Conservation (phyloP, 176 grass and related monocot genomes). For the Paspalum notatum region DNA sequence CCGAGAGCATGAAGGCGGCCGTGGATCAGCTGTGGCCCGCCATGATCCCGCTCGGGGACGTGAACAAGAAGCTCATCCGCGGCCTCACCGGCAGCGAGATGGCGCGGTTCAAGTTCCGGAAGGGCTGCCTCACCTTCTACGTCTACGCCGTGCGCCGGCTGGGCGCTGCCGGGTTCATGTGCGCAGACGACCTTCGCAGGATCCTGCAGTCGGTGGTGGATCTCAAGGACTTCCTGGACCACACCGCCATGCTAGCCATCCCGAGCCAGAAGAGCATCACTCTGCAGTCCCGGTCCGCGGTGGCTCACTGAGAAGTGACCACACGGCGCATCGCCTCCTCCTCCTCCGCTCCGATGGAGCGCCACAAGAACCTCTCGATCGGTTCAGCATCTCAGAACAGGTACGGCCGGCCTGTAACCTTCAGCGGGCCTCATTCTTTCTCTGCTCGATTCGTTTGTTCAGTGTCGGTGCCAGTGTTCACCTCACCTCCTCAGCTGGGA, state of each 20-base stretch:
- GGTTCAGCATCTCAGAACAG: conserved; percentile 28
- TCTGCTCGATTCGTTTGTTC: conserved; percentile 47
- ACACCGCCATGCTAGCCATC: conserved; percentile 94
- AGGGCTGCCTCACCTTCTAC: conserved; percentile 97
- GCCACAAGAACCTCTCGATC: background rate
- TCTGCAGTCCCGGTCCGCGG: conserved; percentile 60
- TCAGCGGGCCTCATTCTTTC: conserved; percentile 34
- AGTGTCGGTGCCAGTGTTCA: conserved; percentile 41
- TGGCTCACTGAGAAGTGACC: conserved; percentile 46
- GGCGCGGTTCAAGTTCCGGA: conserved; percentile 96
- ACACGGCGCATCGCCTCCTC: background rate
- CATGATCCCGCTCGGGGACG: conserved; percentile 85
- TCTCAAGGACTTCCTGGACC: conserved; percentile 90
- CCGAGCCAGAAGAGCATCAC: conserved; percentile 95
- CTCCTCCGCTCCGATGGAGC: background rate
- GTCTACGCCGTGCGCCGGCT: conserved; percentile 88
- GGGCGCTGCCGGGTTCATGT: conserved; percentile 82
- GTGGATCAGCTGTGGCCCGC: conserved; percentile 87
- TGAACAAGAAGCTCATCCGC: conserved; percentile 94
- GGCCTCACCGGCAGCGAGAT: conserved; percentile 89
- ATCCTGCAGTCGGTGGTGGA: conserved; percentile 76
- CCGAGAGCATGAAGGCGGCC: conserved; percentile 81
- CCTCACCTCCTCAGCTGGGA: conserved; percentile 31
- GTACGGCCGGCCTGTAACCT: conserved; percentile 33
- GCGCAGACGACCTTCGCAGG: conserved; percentile 73